Percentiles rank a stretch among this genome's conserved stretches.
These are phyloP conservation scores for Tylopilus subfusipes DNA, from an alignment of 768 basidiomycete species.

Conservation along the genomic window DNA sequence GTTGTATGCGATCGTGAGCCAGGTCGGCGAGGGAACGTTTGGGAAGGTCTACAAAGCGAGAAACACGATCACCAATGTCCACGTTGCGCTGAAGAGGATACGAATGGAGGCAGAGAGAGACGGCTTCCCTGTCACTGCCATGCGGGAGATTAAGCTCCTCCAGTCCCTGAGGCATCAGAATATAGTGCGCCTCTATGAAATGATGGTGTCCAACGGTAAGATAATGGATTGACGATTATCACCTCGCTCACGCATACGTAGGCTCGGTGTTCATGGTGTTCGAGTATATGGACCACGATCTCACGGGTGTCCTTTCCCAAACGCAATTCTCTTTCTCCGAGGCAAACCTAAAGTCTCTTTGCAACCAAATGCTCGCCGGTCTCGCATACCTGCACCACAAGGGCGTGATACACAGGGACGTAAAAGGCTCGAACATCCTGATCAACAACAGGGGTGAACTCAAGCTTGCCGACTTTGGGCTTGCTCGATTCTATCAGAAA, in stretches of 20 bases:
- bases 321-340: constrained; percentile 80
- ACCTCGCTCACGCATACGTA: constrained; percentile 32
- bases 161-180: constrained; percentile 90
- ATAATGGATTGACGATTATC: neutral
- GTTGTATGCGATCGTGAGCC: constrained; percentile 81
- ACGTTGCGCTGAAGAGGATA: constrained; percentile 93
- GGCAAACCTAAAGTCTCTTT: constrained; percentile 93
- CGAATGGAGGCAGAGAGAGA: constrained; percentile 97
- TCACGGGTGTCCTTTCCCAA: constrained; percentile 92
- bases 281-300: constrained; percentile 98
- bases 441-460: constrained; percentile 88
- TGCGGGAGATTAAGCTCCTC: constrained; percentile 97
- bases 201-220: constrained; percentile 97
- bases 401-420: constrained; percentile 95
- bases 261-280: constrained; percentile 99
- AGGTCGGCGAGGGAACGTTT: constrained; percentile 98
- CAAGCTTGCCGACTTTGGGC: constrained; percentile 95
- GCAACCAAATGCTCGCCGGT: constrained; percentile 92
- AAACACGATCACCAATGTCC: constrained; percentile 68
- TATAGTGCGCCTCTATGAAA: constrained; percentile 86
- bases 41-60: constrained; percentile 97
- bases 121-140: constrained; percentile 98
- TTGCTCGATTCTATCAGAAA: constrained; percentile 95
- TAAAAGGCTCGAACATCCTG: constrained; percentile 98
- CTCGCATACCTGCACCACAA: constrained; percentile 94